Conservation (phyloP, 2,329 filamentous ascomycete genomes). For the Triangularia verruculosa region DNA sequence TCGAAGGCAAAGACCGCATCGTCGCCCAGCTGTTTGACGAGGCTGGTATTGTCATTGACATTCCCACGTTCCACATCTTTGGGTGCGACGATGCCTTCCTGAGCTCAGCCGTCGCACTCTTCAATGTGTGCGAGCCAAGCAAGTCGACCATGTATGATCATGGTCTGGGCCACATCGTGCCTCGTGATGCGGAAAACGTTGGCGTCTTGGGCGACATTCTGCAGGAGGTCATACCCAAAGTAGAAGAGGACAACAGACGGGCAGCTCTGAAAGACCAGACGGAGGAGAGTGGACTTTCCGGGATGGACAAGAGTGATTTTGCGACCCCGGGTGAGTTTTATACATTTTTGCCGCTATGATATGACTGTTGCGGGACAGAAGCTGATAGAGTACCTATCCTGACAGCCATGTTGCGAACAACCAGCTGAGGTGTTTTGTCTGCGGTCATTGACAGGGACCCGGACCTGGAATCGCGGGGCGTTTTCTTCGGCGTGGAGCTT, state of each 20-base stretch:
- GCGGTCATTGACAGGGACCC: neutral
- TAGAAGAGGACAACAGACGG: slow-evolving; percentile 13
- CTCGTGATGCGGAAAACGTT: slow-evolving; percentile 34
- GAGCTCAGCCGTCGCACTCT: slow-evolving; percentile 45
- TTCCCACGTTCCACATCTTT: slow-evolving; percentile 39
- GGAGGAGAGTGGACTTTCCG: neutral
- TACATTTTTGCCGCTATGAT: neutral
- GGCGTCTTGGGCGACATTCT: slow-evolving; percentile 28
- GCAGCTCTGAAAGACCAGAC: neutral
- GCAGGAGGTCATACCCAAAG: slow-evolving; percentile 13
- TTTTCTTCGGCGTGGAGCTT: neutral
- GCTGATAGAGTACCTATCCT: neutral
- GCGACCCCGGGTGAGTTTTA: neutral
- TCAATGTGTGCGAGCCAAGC: slow-evolving; percentile 47
- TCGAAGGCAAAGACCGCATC: slow-evolving; percentile 28
- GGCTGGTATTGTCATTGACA: slow-evolving; percentile 32
- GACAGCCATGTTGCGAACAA: neutral
- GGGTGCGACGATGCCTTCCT: slow-evolving; percentile 46
- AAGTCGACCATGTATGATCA: slow-evolving; percentile 47
- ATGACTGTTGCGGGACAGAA: neutral
- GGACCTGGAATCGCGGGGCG: neutral
- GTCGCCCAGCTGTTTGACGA: slow-evolving; percentile 32
- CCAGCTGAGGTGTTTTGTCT: neutral
- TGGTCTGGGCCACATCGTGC: slow-evolving; percentile 49
- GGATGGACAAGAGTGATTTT: neutral